Base-by-base conservation (phyloP, 2,329 filamentous ascomycete genomes). In the Elsinoe batatas region DNA sequence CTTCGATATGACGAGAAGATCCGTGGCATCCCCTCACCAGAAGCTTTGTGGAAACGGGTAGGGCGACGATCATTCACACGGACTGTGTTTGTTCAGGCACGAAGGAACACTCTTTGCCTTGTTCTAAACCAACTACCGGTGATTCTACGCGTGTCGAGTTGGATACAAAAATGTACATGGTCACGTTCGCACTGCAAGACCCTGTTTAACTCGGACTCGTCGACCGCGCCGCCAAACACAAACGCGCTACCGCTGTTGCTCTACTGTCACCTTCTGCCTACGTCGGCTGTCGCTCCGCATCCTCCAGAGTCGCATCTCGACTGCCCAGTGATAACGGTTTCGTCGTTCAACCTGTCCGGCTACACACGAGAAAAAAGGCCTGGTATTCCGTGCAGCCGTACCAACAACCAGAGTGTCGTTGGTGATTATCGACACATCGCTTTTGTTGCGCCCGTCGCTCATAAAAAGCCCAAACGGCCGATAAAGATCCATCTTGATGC, bases 1-100 rank as follows among this genome's bases (percentile, higher is more conserved):
- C 53, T 55, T 51, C 47, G 47, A 51, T 51, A 51, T 51, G 47
- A 51, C 33, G 47, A 51, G 47, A 17, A 49, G 32, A 51, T 51
- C 32, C 32, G 30, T 49, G 44, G 44, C 44, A 33, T 49, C 44
- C 44, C 44, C 47, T 37, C 47, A 51, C 18, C 17, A 36, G 47
- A 51, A 37, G 47, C 47, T 51, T 50, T 51, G 18, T 44, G 47
- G 47, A 33, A 51, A 51, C 47, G 47, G 47, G 47, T 51, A 51
- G 18, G 47, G 47, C 47, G 32, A 36, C n/a, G 40, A 44, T 44
- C 40, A 44, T 44, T 30, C 18, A 44, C 40, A 44, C 40, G 40
- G 40, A 44, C 40, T 13, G 8, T 44, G 40, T 26, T 44, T 44
- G 40, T 44, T 44, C 40, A 44, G 17, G 18, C 17, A 44, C 40